A percentile compares a stretch with the other conserved stretches of the same genome.
phyloP scores from a whole-genome alignment of 164 flowering plant species.

The Echeveria elegans region DNA sequence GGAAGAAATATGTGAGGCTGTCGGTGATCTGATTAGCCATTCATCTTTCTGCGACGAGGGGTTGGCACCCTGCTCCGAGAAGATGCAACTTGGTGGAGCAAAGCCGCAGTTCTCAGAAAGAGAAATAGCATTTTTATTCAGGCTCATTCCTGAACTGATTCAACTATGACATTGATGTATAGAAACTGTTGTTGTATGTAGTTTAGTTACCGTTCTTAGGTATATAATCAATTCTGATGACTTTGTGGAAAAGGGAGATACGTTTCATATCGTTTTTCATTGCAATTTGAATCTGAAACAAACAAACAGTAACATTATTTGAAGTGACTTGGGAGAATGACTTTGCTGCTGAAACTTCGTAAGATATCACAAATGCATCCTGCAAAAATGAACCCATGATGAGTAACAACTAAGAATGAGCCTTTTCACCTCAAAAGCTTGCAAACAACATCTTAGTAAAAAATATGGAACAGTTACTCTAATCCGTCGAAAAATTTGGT shows the following conservation, averaged over 20 bases:
- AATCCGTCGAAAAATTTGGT: too few species aligned
- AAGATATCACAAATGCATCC: too few species aligned
- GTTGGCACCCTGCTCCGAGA: conserved; percentile 17
- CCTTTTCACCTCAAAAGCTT: too few species aligned
- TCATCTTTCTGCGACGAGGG: conserved; percentile 12
- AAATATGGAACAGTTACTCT: too few species aligned
- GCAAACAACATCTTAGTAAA: too few species aligned
- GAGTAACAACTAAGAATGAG: too few species aligned
- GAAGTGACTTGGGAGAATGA: too few species aligned
- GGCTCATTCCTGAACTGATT: conserved; percentile 77
- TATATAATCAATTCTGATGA: too few species aligned
- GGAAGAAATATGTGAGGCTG: conserved; percentile 59
- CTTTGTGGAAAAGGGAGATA: too few species aligned
- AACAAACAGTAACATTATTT: too few species aligned
- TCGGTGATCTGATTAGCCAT: conserved; percentile 39
- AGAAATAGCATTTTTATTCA: conserved; percentile 74
- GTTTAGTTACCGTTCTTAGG: not conserved
- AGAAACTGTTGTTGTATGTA: conserved; percentile 1
- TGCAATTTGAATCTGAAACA: not conserved
- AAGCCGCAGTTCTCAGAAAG: conserved; percentile 45
- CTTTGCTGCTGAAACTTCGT: too few species aligned
- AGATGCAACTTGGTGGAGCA: conserved; percentile 3
- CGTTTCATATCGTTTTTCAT: not conserved
- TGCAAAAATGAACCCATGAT: too few species aligned
- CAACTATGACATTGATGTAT: conserved; percentile 20